A percentile compares a stretch with the other conserved stretches of the same genome.
Conservation (phyloP, 495 filamentous ascomycete species). For the Opeltia flavorubescens region DNA sequence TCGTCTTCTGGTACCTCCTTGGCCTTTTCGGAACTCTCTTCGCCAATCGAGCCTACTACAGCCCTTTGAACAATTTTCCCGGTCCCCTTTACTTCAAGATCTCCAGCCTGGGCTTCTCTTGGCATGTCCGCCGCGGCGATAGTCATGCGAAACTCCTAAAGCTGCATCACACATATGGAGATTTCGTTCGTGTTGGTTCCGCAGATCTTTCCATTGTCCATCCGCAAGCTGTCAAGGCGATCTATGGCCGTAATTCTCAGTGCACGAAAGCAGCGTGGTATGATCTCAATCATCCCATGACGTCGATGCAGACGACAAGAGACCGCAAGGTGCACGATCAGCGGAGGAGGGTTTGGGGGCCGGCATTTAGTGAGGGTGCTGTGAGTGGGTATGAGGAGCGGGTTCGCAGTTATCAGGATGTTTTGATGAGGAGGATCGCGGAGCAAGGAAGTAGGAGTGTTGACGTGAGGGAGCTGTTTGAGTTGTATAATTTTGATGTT, state of each 20-base stretch:
- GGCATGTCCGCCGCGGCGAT: slow-evolving; percentile 14
- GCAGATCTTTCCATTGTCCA: slow-evolving; percentile 25
- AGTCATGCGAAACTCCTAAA: slow-evolving; percentile 20
- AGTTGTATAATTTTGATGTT: slow-evolving; percentile 33
- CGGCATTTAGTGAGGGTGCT: slow-evolving; percentile 22
- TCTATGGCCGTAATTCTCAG: slow-evolving; percentile 20
- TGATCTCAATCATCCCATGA: slow-evolving; percentile 16
- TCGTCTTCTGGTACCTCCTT: slow-evolving; percentile 14
- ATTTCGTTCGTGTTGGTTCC: slow-evolving; percentile 24
- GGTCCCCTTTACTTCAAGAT: slow-evolving; percentile 24
- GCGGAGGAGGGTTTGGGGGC: slow-evolving; percentile 25
- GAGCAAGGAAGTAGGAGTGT: slow-evolving; percentile 9
- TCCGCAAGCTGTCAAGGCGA: slow-evolving; percentile 19
- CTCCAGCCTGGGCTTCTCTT: slow-evolving; percentile 20
- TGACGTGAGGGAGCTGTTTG: slow-evolving; percentile 28
- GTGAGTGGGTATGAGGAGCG: slow-evolving; percentile 21
- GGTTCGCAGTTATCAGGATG: slow-evolving; percentile 12
- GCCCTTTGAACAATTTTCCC: slow-evolving; percentile 23
- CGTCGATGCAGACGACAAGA: slow-evolving; percentile 23
- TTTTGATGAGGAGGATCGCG: slow-evolving; percentile 15
- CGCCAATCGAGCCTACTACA: slow-evolving; percentile 22
- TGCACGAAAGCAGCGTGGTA: slow-evolving; percentile 28
- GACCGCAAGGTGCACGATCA: slow-evolving; percentile 21
- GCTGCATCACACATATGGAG: slow-evolving; percentile 33
- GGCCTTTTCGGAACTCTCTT: slow-evolving; percentile 25